phyloP scores from a whole-genome alignment of 805 yeast genomes.

The Yarrowia phangngaensis region DNA sequence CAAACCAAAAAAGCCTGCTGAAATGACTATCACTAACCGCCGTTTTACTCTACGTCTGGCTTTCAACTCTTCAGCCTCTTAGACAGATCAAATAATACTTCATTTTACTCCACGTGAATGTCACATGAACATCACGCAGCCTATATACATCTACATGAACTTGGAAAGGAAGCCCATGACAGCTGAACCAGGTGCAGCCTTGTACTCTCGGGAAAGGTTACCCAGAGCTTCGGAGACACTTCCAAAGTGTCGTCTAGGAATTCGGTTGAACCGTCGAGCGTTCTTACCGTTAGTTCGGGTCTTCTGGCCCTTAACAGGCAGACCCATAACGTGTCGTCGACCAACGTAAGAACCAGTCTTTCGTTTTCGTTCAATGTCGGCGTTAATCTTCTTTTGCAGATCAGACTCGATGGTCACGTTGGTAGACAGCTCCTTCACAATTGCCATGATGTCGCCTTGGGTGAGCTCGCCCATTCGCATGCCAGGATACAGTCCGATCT shows the following conservation, averaged over 20 bases:
- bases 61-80: too few relatives aligned
- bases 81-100: too few relatives aligned
- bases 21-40: too few relatives aligned
- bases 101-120: too few relatives aligned
- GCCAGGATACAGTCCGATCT: conserved; percentile 83
- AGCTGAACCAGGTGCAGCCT: conserved; percentile 4
- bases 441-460: conserved; percentile 79
- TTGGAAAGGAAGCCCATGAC: conserved; percentile 13
- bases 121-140: too few relatives aligned
- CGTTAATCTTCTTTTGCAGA: conserved; percentile 52
- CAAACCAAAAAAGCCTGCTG: too few relatives aligned
- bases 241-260: conserved; percentile 3
- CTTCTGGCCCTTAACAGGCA: conserved; percentile 82
- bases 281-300: conserved; percentile 89
- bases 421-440: conserved; percentile 76
- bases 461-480: conserved; percentile 92
- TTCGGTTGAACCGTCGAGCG: conserved; percentile 76
- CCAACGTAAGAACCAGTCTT: conserved; percentile 83
- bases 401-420: conserved; percentile 81
- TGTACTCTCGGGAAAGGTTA: conserved; percentile 8
- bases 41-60: too few relatives aligned
- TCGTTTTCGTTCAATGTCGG: conserved; percentile 74
- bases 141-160: conserved; percentile 22
- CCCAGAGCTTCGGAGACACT: conserved; percentile 17
- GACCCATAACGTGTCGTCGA: conserved; percentile 77